A percentile compares a stretch with the other conserved stretches of the same genome.
Evolutionary conservation across 2,329 filamentous ascomycete species (phyloP).

Genomic region (Coniochaeta sp.): DNA sequence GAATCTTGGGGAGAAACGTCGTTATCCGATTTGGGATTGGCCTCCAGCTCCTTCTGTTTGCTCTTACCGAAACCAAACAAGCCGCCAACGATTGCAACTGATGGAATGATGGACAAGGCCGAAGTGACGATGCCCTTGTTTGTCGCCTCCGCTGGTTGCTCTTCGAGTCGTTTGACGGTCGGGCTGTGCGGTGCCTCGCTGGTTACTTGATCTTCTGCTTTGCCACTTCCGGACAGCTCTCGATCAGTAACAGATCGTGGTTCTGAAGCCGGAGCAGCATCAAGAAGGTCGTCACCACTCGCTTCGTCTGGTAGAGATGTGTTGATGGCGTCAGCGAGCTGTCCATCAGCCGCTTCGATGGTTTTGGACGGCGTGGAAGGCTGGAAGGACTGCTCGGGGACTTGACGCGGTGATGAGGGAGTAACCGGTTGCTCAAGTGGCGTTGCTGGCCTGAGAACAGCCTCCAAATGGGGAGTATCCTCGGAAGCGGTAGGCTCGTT

Average conservation of each 20-base stretch:
- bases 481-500: not conserved
- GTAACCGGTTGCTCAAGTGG: not conserved
- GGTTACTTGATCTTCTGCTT: not conserved
- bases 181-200: not conserved
- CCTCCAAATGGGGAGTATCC: not conserved
- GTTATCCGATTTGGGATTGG: not conserved
- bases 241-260: not conserved
- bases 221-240: not conserved
- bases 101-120: conserved; percentile 14
- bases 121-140: conserved; percentile 11
- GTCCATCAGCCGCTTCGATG: not conserved
- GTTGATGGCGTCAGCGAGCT: not conserved
- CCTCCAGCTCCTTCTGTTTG: not conserved
- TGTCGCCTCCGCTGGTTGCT: not conserved
- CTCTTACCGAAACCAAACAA: conserved; percentile 14
- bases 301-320: not conserved
- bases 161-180: no score
- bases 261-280: not conserved
- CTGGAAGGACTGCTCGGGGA: not conserved
- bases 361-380: not conserved
- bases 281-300: not conserved
- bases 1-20: conserved; percentile 6
- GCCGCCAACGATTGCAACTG: conserved; percentile 13
- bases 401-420: not conserved
- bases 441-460: not conserved